Evolutionary conservation across 2,329 filamentous ascomycete genomes (phyloP).

Genomic region (Aspergillus nomiae): DNA sequence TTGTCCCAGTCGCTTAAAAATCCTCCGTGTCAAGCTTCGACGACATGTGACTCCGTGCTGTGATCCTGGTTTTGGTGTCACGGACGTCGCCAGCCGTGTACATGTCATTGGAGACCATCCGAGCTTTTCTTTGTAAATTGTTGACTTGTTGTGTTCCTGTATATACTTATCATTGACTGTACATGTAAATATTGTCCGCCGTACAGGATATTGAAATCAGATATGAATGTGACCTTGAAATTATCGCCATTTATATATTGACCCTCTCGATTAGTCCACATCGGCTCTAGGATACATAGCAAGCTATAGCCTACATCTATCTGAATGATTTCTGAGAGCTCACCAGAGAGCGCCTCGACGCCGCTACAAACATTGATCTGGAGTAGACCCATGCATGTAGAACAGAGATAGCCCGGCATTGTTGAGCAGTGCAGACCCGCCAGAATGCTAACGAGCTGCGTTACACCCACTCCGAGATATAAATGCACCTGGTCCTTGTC

Average conservation of each 20-base stretch:
- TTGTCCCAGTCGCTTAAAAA: slow-evolving; percentile 8
- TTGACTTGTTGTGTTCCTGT: background rate
- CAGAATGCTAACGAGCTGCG: background rate
- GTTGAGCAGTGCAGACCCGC: background rate
- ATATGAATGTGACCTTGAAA: background rate
- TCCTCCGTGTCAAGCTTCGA: background rate
- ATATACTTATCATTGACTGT: background rate
- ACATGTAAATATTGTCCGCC: background rate
- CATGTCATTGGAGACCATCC: background rate
- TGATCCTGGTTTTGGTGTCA: background rate
- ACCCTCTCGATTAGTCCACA: no score
- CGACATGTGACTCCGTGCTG: slow-evolving; percentile 6
- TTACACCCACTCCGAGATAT: background rate
- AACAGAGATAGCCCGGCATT: background rate
- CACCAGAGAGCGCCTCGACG: no score
- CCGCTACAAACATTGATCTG: no score
- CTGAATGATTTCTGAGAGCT: no score
- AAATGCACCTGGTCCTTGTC: background rate
- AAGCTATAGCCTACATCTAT: no score
- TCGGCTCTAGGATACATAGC: no score
- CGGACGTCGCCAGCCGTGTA: background rate
- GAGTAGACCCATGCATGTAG: background rate
- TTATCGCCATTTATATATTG: no score
- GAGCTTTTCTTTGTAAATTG: background rate
- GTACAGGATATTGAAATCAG: background rate